Evolutionary conservation across 306 rosid species (phyloP).

Genomic region (Vigna angularis): DNA sequence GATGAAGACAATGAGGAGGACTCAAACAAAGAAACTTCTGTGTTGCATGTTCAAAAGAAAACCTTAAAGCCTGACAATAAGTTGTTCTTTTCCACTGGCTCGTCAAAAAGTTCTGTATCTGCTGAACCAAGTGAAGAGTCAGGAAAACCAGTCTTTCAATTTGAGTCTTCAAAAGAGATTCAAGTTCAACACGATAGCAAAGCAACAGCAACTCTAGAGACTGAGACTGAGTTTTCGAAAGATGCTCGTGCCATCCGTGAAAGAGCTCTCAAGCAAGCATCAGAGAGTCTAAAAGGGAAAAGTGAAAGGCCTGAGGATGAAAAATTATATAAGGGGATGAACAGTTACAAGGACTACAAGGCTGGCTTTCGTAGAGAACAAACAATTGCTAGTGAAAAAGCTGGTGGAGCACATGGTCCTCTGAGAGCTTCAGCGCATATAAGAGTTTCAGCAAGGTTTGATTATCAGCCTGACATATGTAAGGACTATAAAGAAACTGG

Average conservation of each 20-base stretch:
- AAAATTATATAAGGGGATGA: slow-evolving; percentile 71
- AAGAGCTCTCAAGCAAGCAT: slow-evolving; percentile 77
- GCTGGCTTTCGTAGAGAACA: slow-evolving; percentile 89
- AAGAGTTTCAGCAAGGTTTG: slow-evolving; percentile 80
- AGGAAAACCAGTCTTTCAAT: slow-evolving; percentile 47
- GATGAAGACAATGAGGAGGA: slow-evolving; percentile 49
- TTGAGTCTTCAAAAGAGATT: slow-evolving; percentile 76
- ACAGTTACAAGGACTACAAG: slow-evolving; percentile 74
- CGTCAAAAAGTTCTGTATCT: slow-evolving; percentile 47
- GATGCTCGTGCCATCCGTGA: slow-evolving; percentile 85
- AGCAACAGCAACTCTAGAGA: slow-evolving; percentile 87
- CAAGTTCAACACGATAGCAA: slow-evolving; percentile 82
- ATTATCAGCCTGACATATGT: slow-evolving; percentile 93
- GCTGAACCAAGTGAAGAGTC: slow-evolving; percentile 43
- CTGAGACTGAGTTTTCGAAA: slow-evolving; percentile 78
- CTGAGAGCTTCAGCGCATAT: slow-evolving; percentile 93
- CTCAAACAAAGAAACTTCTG: slow-evolving; percentile 49
- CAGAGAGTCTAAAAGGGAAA: slow-evolving; percentile 66
- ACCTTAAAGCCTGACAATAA: slow-evolving; percentile 49
- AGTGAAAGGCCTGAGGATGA: slow-evolving; percentile 51
- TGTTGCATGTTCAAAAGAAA: slow-evolving; percentile 50
- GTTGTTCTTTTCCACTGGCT: slow-evolving; percentile 49
- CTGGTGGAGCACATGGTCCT: slow-evolving; percentile 76
- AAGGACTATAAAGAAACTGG: slow-evolving; percentile 93
- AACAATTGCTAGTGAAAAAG: slow-evolving; percentile 57